Base-by-base conservation (phyloP, 495 filamentous ascomycete species). In the Lophium mytilinum region DNA sequence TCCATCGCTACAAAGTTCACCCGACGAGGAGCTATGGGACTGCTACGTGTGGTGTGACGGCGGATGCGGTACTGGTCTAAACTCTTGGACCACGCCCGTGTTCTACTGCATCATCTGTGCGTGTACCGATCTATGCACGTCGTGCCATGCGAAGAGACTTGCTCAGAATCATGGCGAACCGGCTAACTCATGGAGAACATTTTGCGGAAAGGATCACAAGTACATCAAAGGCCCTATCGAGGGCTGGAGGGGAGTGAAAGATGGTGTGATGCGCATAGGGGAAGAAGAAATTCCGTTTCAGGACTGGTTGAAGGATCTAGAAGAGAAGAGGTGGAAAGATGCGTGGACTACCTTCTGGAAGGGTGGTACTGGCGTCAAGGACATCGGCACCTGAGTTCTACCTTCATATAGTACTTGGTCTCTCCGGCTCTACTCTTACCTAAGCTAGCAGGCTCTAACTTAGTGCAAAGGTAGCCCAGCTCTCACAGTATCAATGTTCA, bases 181-280 rank as follows among this genome's bases (percentile, higher is more conserved):
- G 47, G 4, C 33, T 37, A 45, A 14, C 14, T 39, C 51, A 19
- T 58, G 39, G 53, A 18, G 7, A 36, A 39, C 24, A 15, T 61
- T 55, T 17, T 67, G 65, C 49, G 55, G 48, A 1, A 47, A 56
- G 19, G 42, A 57, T 35, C 66, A 68, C 50, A 45, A 53, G 12
- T 66, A 66, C 43, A 58, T 68, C 51, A 60, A 57, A 40, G 53
- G 24, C 4, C 66, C 66, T 12, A 56, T 68, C 24, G 53, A 66
- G 51, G 66, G 66, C 4, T 68, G 66, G 66, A 52, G 53, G 33
- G 66, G 66, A n/a, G 46, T 64, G 30, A 66, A 66, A 43, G 52
- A 68, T 43, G 66, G 66, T 5, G 49, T 56, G 18, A 54, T 68
- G 50, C 42, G 42, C 19, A 56, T 66, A 47, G 65, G 49, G 0